phyloP scores from a whole-genome alignment of 805 yeast species.

The Nakazawaea holstii region DNA sequence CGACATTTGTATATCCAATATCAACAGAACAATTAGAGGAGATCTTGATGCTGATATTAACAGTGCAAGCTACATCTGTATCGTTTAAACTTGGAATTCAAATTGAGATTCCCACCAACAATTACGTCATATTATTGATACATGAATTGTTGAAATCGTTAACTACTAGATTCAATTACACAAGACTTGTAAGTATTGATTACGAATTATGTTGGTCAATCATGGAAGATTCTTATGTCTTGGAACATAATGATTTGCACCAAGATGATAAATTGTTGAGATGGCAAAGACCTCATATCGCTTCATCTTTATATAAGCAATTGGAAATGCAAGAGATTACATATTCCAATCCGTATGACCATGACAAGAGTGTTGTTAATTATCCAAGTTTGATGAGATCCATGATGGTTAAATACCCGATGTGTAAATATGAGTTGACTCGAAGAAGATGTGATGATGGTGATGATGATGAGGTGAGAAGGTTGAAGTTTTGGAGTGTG shows the following conservation, averaged over 20 bases:
- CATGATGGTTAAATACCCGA: neutral
- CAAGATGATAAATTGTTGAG: neutral
- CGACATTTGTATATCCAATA: constrained; percentile 5
- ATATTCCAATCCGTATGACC: neutral
- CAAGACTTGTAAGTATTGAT: neutral
- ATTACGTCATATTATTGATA: neutral
- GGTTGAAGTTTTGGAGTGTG: constrained; percentile 5
- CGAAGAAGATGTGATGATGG: neutral
- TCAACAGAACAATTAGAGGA: neutral
- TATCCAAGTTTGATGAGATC: neutral
- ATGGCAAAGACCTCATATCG: constrained; percentile 4
- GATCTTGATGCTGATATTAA: neutral
- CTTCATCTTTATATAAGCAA: constrained; percentile 1
- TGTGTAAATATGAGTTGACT: neutral
- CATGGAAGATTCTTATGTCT: constrained; percentile 6
- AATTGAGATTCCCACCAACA: neutral
- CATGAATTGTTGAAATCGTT: neutral
- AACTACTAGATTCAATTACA: neutral
- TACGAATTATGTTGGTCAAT: constrained; percentile 9
- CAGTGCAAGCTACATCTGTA: neutral
- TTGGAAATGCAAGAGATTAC: neutral
- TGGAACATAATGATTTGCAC: constrained; percentile 2
- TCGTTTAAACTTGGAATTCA: constrained; percentile 5
- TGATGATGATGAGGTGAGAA: neutral
- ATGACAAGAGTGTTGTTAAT: neutral